Conservation (phyloP, 2,329 filamentous ascomycete genomes). For the Neodidymelliopsis sp. region DNA sequence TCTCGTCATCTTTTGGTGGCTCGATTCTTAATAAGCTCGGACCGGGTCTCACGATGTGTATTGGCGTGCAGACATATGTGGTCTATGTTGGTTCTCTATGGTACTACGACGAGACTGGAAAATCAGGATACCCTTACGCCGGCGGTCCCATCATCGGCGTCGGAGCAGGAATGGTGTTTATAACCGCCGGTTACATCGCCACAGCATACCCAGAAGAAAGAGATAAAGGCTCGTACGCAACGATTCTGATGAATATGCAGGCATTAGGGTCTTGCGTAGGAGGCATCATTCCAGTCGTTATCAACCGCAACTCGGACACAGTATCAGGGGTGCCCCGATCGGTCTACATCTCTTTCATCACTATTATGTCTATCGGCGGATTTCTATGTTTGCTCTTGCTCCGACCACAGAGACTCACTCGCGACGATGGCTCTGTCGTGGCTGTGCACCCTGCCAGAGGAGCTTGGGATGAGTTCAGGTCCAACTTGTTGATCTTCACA, state of each 20-base stretch:
- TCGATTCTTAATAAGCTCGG: constrained; percentile 44
- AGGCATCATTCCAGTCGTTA: constrained; percentile 43
- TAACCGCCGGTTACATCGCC: constrained; percentile 41
- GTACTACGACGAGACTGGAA: constrained; percentile 44
- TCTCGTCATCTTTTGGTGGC: constrained; percentile 42
- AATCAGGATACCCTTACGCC: constrained; percentile 38
- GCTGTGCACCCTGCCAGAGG: constrained; percentile 37
- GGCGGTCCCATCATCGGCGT: constrained; percentile 43
- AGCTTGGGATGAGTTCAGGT: constrained; percentile 36
- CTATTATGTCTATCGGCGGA: constrained; percentile 40
- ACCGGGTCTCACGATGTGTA: constrained; percentile 41
- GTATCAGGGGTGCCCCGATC: constrained; percentile 39
- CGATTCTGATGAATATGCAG: constrained; percentile 43
- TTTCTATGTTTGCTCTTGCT: constrained; percentile 34
- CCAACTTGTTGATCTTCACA: constrained; percentile 37
- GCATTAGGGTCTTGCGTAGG: constrained; percentile 39
- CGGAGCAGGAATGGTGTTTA: constrained; percentile 44
- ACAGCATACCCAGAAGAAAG: constrained; percentile 43
- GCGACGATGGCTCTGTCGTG: constrained; percentile 41
- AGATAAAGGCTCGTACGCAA: constrained; percentile 40
- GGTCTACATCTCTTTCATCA: constrained; percentile 42
- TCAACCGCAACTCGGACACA: constrained; percentile 38
- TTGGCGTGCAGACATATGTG: constrained; percentile 42
- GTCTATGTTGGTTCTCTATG: constrained; percentile 43
- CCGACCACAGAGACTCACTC: constrained; percentile 37